A percentile compares a stretch with the other conserved stretches of the same genome.
Conservation (phyloP, 2,329 filamentous ascomycete genomes). For the Nemania bipapillata region DNA sequence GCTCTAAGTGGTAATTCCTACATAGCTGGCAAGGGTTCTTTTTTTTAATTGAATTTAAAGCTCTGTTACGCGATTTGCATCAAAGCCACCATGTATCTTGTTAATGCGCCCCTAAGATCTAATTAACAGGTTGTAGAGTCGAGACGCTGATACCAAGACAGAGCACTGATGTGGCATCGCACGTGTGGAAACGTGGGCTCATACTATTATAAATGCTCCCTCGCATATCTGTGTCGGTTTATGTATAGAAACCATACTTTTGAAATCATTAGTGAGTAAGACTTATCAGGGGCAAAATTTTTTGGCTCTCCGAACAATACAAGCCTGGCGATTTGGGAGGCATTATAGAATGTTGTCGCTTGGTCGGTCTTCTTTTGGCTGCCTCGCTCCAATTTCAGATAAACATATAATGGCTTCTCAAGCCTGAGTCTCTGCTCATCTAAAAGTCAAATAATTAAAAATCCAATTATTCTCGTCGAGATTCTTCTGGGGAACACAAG, state of each 20-base stretch:
- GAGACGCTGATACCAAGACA: too few relatives aligned
- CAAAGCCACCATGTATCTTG: too few relatives aligned
- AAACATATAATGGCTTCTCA: slow-evolving; percentile 10
- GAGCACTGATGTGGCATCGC: too few relatives aligned
- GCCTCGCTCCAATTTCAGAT: neutral
- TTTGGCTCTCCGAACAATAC: slow-evolving; percentile 3
- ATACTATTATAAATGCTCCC: neutral
- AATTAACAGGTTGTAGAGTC: too few relatives aligned
- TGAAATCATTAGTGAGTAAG: neutral
- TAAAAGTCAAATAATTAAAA: neutral
- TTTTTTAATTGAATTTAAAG: too few relatives aligned
- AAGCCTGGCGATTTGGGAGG: neutral
- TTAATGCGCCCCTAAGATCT: too few relatives aligned
- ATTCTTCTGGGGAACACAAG: neutral
- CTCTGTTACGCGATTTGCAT: too few relatives aligned
- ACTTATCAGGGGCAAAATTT: neutral
- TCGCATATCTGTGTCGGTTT: neutral
- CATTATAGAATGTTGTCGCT: neutral
- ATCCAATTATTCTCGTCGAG: neutral
- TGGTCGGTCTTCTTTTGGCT: neutral
- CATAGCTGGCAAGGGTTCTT: too few relatives aligned
- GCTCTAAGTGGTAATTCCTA: too few relatives aligned
- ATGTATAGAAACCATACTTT: neutral
- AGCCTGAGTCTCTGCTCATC: slow-evolving; percentile 7
- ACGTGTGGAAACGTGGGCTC: neutral